phyloP scores from a whole-genome alignment of 2,329 filamentous ascomycete species.

The Myrmaecium sp. region DNA sequence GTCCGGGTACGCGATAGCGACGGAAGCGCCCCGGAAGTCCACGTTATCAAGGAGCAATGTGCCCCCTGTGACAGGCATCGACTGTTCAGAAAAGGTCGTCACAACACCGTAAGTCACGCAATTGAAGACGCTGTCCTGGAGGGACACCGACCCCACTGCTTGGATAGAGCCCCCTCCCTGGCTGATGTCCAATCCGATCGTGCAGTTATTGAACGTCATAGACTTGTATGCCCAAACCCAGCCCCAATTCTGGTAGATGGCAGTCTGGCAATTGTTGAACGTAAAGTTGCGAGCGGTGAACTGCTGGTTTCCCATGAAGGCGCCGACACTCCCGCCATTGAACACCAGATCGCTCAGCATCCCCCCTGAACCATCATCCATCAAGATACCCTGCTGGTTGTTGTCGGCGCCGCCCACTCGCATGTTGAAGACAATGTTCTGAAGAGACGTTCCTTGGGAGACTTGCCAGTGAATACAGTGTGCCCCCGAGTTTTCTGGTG shows the following conservation, averaged over 20 bases:
- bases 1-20: slow-evolving; percentile 40
- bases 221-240: slow-evolving; percentile 42
- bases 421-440: slow-evolving; percentile 29
- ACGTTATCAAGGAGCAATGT: slow-evolving; percentile 40
- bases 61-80: slow-evolving; percentile 28
- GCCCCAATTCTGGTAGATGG: slow-evolving; percentile 40
- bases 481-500: slow-evolving; percentile 28
- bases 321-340: slow-evolving; percentile 24
- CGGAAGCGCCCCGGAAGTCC: slow-evolving; percentile 48
- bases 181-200: slow-evolving; percentile 34
- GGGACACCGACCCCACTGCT: slow-evolving; percentile 35
- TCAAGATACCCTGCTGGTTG: slow-evolving; percentile 28
- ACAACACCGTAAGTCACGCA: slow-evolving; percentile 34
- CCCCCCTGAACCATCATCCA: slow-evolving; percentile 27
- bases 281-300: slow-evolving; percentile 41
- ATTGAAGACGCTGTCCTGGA: slow-evolving; percentile 39
- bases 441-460: slow-evolving; percentile 27
- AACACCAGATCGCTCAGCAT: slow-evolving; percentile 30
- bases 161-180: slow-evolving; percentile 18
- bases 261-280: slow-evolving; percentile 34
- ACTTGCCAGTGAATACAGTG: slow-evolving; percentile 30
- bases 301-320: slow-evolving; percentile 29
- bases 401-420: slow-evolving; percentile 25
- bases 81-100: slow-evolving; percentile 27
- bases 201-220: slow-evolving; percentile 35